Base-by-base conservation (phyloP, 108 stramenopile genomes). In the Cyclotella baltica region DNA sequence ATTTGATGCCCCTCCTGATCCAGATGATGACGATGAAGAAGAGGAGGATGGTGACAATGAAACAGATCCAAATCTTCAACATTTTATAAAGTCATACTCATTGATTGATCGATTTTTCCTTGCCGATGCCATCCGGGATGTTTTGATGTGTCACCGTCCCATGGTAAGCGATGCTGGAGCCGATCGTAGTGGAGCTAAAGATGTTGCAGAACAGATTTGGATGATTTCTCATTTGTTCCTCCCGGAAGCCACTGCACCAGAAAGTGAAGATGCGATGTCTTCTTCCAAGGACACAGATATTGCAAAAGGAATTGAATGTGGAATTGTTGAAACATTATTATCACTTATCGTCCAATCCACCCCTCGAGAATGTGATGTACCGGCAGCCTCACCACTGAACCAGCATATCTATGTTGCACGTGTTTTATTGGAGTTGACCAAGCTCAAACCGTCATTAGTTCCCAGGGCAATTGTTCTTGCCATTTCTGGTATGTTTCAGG, bases 81-180 rank as follows among this genome's bases (percentile, higher is more conserved):
- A 88, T 5, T 95, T 89, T 56, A 43, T 77, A n/a, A 83, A 85
- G 27, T 74, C 75, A 0, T 91, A 86, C 58, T 87, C 90, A 28
- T 53, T 92, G 35, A 58, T 85, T 37, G 94, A 96, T 81, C 85
- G 94, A 13, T 92, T 79, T 58, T 92, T 96, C 65, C 43, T 92
- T 18, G 83, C 86, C 0, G 91, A 96, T 67, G 77, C 90, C 1
- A 38, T 96, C 19, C 88, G 94, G 18, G 90, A 93, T 74, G 91
- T 88, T 19, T 62, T 96, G n/a, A 64, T 91, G 18, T 76, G 83
- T 65, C 92, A 93, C 53, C 84, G 89, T 71, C 83, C 85, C 36
- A 68, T 73, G 73, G 86, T 96, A 30, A 85, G 83, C 19, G 75
- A 70, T n/a, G 83, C 91, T 27, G 94, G 94, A 23, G 78, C 92